Evolutionary conservation across 2,329 filamentous ascomycete genomes (phyloP).

Genomic region (Fusarium poae): DNA sequence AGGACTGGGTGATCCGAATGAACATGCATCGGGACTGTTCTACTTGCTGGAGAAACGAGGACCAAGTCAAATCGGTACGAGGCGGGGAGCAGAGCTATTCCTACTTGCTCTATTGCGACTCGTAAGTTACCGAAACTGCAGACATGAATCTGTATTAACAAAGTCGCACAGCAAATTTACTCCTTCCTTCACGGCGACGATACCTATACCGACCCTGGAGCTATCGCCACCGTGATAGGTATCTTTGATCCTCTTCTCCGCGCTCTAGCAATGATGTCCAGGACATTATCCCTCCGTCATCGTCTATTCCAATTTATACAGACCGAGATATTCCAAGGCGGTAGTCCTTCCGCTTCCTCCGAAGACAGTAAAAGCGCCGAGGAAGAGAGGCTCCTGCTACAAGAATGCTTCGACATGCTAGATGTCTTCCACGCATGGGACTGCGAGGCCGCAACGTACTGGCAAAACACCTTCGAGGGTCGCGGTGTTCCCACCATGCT

Average conservation of each 20-base stretch:
- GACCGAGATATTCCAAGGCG: neutral
- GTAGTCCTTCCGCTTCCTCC: neutral
- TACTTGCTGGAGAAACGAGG: slow-evolving; percentile 53
- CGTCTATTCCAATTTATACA: slow-evolving; percentile 23
- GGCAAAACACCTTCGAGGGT: slow-evolving; percentile 50
- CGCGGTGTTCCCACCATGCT: slow-evolving; percentile 48
- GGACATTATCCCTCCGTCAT: slow-evolving; percentile 40
- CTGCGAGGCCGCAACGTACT: slow-evolving; percentile 49
- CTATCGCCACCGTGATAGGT: slow-evolving; percentile 48
- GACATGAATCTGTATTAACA: neutral
- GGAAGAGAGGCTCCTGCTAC: slow-evolving; percentile 24
- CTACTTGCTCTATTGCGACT: slow-evolving; percentile 50
- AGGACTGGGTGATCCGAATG: slow-evolving; percentile 45
- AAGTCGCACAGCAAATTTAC: slow-evolving; percentile 49
- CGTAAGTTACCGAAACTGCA: slow-evolving; percentile 35
- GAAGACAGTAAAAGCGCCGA: neutral
- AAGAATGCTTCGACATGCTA: slow-evolving; percentile 48
- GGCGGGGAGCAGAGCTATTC: slow-evolving; percentile 50
- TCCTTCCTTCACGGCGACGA: slow-evolving; percentile 52
- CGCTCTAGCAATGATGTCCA: slow-evolving; percentile 51
- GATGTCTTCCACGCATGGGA: slow-evolving; percentile 52
- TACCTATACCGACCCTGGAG: slow-evolving; percentile 50
- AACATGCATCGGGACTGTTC: slow-evolving; percentile 53
- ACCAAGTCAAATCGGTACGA: slow-evolving; percentile 50
- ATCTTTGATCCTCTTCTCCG: slow-evolving; percentile 51